Base-by-base conservation (phyloP, 352 stramenopile species). In the Pythium brachiatum region DNA sequence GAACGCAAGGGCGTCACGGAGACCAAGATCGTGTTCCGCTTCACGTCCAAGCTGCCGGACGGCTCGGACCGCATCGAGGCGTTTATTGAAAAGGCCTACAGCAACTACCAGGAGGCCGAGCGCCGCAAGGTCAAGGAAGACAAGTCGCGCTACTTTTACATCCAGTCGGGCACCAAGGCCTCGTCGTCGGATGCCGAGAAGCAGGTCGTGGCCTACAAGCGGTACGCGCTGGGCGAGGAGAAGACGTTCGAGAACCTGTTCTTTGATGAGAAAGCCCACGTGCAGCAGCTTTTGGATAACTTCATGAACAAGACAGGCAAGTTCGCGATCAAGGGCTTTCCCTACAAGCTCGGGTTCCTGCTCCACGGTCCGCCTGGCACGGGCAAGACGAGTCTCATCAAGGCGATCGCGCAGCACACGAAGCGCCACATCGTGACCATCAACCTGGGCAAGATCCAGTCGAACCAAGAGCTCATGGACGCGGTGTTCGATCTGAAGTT, bases 121-220 rank as follows among this genome's bases (percentile, higher is more conserved):
- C 25, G 61, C 32, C 56, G 60, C 57, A 74, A 78, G 60, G 43
- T 66, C 43, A 72, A 65, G 48, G 56, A 64, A 7, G 73, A 81
- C 60, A 70, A 59, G 29, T 55, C 64, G 7, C 70, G 73, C 7
- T 82, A 82, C 69, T 76, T 79, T 55, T 82, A 79, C 58, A 58
- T 82, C n/a, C 61, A 69, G 38, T 59, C 61, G 20, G 60, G 47
- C 13, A 53, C 58, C 7, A 69, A 68, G 51, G 55, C 34, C 0
- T 62, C 39, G 4, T 26, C 39, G n/a, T 26, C n/a, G 0, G 39
- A 47, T 7, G 38, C 38, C 7, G 39, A 47, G 39, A 20, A 26
- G 13, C 39, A n/a, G 6, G 16, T 47, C n/a, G 21, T 47, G 39
- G 39, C n/a, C 18, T 47, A 47, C 39, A 47, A 47, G n/a, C 39